Percentiles rank a stretch among this genome's conserved stretches.
phyloP scores from a whole-genome alignment of 768 basidiomycete genomes.

The Asterophora parasitica region DNA sequence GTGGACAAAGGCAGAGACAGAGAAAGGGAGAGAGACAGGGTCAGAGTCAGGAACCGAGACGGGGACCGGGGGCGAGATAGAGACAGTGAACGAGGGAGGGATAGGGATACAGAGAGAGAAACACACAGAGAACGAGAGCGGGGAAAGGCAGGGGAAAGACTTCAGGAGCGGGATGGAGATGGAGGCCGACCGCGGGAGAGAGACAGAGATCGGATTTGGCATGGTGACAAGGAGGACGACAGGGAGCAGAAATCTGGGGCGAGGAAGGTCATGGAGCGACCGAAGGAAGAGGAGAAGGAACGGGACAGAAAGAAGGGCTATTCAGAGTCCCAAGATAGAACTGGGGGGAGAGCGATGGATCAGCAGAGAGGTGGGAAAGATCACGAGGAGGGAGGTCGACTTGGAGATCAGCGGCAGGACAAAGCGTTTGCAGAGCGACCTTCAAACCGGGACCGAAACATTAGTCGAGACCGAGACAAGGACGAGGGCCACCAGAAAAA shows the following conservation, averaged over 20 bases:
- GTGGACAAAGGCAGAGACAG: slow-evolving; percentile 2
- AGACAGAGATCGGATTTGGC: slow-evolving; percentile 5
- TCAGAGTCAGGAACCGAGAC: slow-evolving; percentile 12
- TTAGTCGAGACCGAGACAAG: slow-evolving; percentile 29
- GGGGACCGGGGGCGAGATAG: slow-evolving; percentile 6
- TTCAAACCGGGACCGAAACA: slow-evolving; percentile 7
- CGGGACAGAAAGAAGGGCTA: slow-evolving; percentile 18
- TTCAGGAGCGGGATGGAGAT: slow-evolving; percentile 7
- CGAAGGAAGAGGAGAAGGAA: slow-evolving; percentile 13
- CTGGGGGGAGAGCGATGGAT: neutral
- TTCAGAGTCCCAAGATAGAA: slow-evolving; percentile 8
- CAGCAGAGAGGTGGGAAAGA: slow-evolving; percentile 13
- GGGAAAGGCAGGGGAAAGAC: neutral
- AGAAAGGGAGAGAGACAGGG: slow-evolving; percentile 14
- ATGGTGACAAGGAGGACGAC: slow-evolving; percentile 11
- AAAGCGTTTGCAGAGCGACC: neutral
- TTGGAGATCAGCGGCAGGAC: slow-evolving; percentile 1
- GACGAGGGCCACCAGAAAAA: slow-evolving; percentile 13
- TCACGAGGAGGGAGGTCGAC: slow-evolving; percentile 14
- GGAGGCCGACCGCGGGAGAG: neutral
- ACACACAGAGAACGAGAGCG: slow-evolving; percentile 9
- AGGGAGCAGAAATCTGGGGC: neutral
- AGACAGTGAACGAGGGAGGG: slow-evolving; percentile 6
- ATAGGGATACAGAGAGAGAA: slow-evolving; percentile 8
- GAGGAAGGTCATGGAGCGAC: slow-evolving; percentile 11